Conservation (phyloP, 2,329 filamentous ascomycete genomes). For the Fusarium papillatum region DNA sequence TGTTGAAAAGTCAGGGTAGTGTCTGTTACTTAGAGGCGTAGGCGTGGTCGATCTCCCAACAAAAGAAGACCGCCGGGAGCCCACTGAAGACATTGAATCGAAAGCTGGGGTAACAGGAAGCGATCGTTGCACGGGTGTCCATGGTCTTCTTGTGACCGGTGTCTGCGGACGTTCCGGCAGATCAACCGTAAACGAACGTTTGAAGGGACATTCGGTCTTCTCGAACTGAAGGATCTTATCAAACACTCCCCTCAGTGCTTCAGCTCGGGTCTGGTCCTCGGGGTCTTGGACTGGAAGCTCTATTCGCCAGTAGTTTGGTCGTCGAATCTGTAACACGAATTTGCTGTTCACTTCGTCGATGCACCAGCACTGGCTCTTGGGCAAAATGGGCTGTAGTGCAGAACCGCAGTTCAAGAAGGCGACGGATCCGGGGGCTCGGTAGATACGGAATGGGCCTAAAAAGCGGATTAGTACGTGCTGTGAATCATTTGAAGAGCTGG, state of each 20-base stretch:
- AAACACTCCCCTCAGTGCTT: conserved; percentile 77
- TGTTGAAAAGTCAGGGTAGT: conserved; percentile 14
- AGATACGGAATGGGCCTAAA: conserved; percentile 82
- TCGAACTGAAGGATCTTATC: conserved; percentile 86
- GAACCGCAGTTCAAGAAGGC: conserved; percentile 90
- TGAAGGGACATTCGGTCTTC: conserved; percentile 89
- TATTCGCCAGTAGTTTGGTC: conserved; percentile 91
- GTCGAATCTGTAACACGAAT: conserved; percentile 88
- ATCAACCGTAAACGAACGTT: conserved; percentile 80
- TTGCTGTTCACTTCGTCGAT: conserved; percentile 84
- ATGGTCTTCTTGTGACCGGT: conserved; percentile 76
- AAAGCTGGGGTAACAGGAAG: conserved; percentile 16
- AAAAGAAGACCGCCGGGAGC: conserved; percentile 34
- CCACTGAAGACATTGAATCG: conserved; percentile 22
- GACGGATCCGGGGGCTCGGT: conserved; percentile 87
- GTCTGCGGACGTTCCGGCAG: conserved; percentile 77
- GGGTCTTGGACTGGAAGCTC: conserved; percentile 78
- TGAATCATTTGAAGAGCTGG: too few species aligned
- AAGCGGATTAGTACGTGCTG: neutral
- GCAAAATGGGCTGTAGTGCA: conserved; percentile 87
- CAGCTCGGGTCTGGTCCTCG: conserved; percentile 66
- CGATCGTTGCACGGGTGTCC: conserved; percentile 65
- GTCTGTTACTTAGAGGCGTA: conserved; percentile 18
- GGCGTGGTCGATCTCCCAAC: conserved; percentile 29
- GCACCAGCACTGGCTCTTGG: conserved; percentile 94